Evolutionary conservation across 495 filamentous ascomycete species (phyloP).

Genomic region (Penicillium nucicola): DNA sequence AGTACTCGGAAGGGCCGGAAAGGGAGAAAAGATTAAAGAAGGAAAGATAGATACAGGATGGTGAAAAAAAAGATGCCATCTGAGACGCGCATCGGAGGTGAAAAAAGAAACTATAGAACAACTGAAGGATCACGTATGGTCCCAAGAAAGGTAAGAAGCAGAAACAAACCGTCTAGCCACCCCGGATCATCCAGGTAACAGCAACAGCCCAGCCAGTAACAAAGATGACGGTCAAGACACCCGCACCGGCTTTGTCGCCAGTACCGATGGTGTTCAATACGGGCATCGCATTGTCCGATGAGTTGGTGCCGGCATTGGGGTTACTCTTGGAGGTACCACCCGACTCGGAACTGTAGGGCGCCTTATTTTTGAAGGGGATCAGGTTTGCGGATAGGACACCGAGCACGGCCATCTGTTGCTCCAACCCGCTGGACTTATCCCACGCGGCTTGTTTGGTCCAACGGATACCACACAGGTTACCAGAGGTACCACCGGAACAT

Average conservation of each 20-base stretch:
- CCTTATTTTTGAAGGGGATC: slow-evolving; percentile 39
- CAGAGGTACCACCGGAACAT: slow-evolving; percentile 53
- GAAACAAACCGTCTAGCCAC: slow-evolving; percentile 20
- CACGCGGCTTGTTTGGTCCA: slow-evolving; percentile 45
- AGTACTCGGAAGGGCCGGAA: slow-evolving; percentile 11
- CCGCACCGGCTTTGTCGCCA: slow-evolving; percentile 61
- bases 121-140: slow-evolving; percentile 9
- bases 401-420: slow-evolving; percentile 59
- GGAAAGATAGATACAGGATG: slow-evolving; percentile 14
- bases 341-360: slow-evolving; percentile 52
- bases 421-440: slow-evolving; percentile 49
- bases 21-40: not conserved
- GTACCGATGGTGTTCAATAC: slow-evolving; percentile 42
- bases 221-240: slow-evolving; percentile 60
- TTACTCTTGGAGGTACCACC: slow-evolving; percentile 68
- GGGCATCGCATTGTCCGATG: slow-evolving; percentile 19
- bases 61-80: not conserved
- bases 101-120: slow-evolving; percentile 14
- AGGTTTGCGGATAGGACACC: slow-evolving; percentile 55
- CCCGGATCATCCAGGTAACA: slow-evolving; percentile 41
- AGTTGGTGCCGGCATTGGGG: slow-evolving; percentile 50
- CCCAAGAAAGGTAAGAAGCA: not conserved
- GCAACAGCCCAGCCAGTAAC: slow-evolving; percentile 50
- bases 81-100: not conserved
- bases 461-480: slow-evolving; percentile 46